A percentile compares a stretch with the other conserved stretches of the same genome.
Evolutionary conservation across 495 filamentous ascomycete species (phyloP).

Genomic region (Podospora didyma): DNA sequence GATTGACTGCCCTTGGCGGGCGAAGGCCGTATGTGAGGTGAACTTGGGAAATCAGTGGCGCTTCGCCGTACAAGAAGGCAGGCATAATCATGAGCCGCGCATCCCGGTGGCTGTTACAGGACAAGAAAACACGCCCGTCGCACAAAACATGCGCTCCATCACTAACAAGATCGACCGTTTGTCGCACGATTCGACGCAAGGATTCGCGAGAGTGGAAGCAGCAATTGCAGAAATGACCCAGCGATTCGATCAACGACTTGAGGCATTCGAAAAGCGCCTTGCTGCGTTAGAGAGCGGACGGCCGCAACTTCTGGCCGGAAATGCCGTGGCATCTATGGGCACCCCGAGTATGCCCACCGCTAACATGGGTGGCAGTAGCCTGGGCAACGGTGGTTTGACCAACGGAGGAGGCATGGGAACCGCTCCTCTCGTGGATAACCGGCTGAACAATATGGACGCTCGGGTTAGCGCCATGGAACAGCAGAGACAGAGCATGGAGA

Average conservation of each 20-base stretch:
- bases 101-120: conserved; percentile 36
- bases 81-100: conserved; percentile 49
- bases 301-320: conserved; percentile 20
- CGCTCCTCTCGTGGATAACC: conserved; percentile 29
- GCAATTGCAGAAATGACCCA: too few relatives aligned
- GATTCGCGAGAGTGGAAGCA: conserved; percentile 24
- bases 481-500: conserved; percentile 35
- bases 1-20: conserved; percentile 49
- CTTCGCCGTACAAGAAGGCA: conserved; percentile 41
- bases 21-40: conserved; percentile 50
- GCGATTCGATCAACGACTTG: conserved; percentile 33
- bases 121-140: conserved; percentile 41
- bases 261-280: conserved; percentile 40
- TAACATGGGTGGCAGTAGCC: conserved; percentile 28
- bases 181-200: conserved; percentile 37
- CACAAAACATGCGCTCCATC: conserved; percentile 41
- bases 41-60: conserved; percentile 48
- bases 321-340: conserved; percentile 24
- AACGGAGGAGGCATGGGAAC: conserved; percentile 28
- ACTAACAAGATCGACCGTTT: conserved; percentile 48
- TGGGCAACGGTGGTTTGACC: conserved; percentile 21
- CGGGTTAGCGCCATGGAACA: conserved; percentile 38
- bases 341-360: conserved; percentile 29
- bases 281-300: conserved; percentile 30
- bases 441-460: conserved; percentile 36